A percentile compares a stretch with the other conserved stretches of the same genome.
These are phyloP conservation scores for Nadsonia fulvescens DNA, from an alignment of 805 yeast species.

Conservation along the genomic window DNA sequence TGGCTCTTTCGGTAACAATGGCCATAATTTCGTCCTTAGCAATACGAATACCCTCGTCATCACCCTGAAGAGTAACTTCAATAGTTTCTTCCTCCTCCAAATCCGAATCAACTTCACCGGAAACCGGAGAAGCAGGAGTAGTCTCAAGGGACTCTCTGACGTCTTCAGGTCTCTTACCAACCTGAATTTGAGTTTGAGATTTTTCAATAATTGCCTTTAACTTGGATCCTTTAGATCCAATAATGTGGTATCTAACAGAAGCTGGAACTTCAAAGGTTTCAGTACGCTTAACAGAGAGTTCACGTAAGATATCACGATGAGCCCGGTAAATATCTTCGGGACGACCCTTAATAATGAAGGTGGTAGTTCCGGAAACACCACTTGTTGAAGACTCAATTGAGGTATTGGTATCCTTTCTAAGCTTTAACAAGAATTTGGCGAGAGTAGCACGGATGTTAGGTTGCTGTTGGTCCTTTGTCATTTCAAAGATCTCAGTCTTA, in stretches of 20 bases:
- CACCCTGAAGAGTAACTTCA: conserved; percentile 59
- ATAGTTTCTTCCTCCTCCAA: conserved; percentile 48
- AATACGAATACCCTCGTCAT: conserved; percentile 57
- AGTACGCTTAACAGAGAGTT: conserved; percentile 56
- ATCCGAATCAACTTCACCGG: conserved; percentile 21
- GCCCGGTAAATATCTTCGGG: conserved; percentile 49
- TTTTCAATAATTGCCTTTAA: conserved; percentile 61
- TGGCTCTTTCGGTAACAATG: conserved; percentile 62
- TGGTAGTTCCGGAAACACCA: conserved; percentile 54
- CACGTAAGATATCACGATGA: conserved; percentile 55
- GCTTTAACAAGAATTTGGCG: conserved; percentile 42
- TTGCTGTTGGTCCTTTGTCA: conserved; percentile 51
- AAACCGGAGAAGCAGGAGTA: conserved; percentile 8
- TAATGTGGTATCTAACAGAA: conserved; percentile 54
- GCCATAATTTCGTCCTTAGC: conserved; percentile 55
- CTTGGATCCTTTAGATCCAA: conserved; percentile 74
- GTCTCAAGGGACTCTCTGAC: conserved; percentile 12
- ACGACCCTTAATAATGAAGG: conserved; percentile 66
- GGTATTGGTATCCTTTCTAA: conserved; percentile 43
- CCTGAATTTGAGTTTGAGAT: conserved; percentile 52
- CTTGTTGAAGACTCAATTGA: conserved; percentile 73
- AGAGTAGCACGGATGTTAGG: conserved; percentile 45
- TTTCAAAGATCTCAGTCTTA: conserved; percentile 63
- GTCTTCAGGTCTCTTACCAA: conserved; percentile 24
- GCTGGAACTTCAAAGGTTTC: conserved; percentile 54